phyloP scores from a whole-genome alignment of 2,329 filamentous ascomycete species.

The Talaromyces sp. region DNA sequence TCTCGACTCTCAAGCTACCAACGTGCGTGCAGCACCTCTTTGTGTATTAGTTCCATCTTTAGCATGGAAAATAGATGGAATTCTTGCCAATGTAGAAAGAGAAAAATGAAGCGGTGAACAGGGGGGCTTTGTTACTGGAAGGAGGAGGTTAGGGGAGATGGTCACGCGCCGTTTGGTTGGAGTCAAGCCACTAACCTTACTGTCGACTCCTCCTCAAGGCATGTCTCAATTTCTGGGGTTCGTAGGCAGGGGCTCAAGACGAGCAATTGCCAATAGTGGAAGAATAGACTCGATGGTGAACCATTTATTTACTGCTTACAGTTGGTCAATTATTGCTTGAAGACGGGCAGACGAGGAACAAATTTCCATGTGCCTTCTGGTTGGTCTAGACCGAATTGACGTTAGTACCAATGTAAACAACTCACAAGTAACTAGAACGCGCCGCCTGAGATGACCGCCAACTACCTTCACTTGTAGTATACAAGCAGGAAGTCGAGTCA shows the following conservation, averaged over 20 bases:
- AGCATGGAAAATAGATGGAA: not conserved
- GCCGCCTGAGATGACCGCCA: too few species aligned
- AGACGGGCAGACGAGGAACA: not conserved
- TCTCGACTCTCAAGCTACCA: not conserved
- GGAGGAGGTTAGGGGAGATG: not conserved
- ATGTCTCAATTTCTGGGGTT: not conserved
- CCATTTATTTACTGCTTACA: not conserved
- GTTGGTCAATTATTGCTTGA: not conserved
- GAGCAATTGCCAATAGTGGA: not conserved
- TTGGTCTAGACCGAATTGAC: not conserved
- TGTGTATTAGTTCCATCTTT: not conserved
- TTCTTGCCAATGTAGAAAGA: too few species aligned
- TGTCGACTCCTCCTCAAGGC: not conserved
- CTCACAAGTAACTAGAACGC: not conserved
- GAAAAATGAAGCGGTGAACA: conserved; percentile 5
- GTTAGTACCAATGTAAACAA: not conserved
- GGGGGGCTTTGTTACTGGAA: not conserved
- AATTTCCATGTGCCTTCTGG: not conserved
- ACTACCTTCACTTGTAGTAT: too few species aligned
- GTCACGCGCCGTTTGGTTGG: not conserved
- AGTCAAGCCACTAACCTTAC: conserved; percentile 7
- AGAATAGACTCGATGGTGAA: not conserved
- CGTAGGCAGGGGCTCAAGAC: not conserved
- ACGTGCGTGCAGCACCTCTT: not conserved
- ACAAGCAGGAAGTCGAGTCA: not conserved